A percentile compares a stretch with the other conserved stretches of the same genome.
phyloP scores from a whole-genome alignment of 2,329 filamentous ascomycete genomes.

The Monosporascus sp. region DNA sequence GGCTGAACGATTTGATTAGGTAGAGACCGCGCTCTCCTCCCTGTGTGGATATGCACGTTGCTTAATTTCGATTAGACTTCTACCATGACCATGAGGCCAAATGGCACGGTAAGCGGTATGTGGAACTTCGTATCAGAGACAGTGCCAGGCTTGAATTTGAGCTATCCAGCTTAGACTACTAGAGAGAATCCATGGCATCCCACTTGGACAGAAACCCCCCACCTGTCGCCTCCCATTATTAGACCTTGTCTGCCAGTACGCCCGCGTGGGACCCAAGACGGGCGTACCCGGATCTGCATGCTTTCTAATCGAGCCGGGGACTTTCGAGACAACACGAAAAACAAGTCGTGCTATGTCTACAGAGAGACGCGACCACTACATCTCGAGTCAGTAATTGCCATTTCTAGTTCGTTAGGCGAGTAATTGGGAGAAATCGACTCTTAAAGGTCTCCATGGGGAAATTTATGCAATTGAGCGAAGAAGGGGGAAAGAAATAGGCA shows the following conservation, averaged over 20 bases:
- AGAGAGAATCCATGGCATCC: constrained; percentile 27
- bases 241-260: constrained; percentile 1
- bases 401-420: too few species aligned
- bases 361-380: constrained; percentile 42
- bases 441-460: too few species aligned
- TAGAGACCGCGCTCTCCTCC: too few species aligned
- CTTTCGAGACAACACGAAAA: constrained; percentile 27
- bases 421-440: too few species aligned
- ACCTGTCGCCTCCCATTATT: constrained; percentile 28
- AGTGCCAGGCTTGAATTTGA: constrained; percentile 30
- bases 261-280: neutral
- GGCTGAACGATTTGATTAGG: too few species aligned
- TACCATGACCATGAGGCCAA: neutral
- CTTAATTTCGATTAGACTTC: neutral
- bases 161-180: constrained; percentile 21
- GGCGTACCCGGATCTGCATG: constrained; percentile 14
- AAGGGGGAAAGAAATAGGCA: too few species aligned
- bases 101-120: neutral
- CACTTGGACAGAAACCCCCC: constrained; percentile 27
- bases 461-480: too few species aligned
- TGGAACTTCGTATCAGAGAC: constrained; percentile 11
- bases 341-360: constrained; percentile 23
- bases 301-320: constrained; percentile 28
- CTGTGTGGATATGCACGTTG: neutral
- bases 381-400: too few species aligned